Percentiles rank a stretch among this genome's conserved stretches.
Evolutionary conservation across 208 protist genomes (phyloP).

Genomic region (Acanthamoeba healyi): DNA sequence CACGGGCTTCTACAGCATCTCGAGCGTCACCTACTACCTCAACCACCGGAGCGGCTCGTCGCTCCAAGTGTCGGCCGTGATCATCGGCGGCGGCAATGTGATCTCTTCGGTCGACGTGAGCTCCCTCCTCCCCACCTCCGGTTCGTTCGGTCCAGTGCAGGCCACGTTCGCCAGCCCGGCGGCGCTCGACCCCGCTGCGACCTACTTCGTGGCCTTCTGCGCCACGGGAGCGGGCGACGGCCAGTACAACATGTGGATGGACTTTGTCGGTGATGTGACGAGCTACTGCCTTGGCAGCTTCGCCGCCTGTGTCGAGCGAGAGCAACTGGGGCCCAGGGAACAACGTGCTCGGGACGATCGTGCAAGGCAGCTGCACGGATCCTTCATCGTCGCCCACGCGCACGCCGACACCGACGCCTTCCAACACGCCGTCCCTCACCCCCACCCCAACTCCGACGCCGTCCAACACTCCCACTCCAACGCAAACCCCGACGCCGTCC

Average conservation of each 20-base stretch:
- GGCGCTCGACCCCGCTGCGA: background rate
- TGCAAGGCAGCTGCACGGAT: background rate
- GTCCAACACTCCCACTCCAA: too few relatives aligned
- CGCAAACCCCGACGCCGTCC: too few relatives aligned
- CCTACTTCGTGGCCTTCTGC: background rate
- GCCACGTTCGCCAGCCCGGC: background rate
- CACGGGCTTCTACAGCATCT: background rate
- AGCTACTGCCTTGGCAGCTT: background rate
- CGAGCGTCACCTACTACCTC: background rate
- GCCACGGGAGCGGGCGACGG: background rate
- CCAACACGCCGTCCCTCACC: too few relatives aligned
- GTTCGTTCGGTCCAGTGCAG: background rate
- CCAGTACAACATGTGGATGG: background rate
- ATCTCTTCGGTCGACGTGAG: background rate
- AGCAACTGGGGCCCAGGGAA: background rate
- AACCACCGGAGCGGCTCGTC: background rate
- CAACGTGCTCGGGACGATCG: background rate
- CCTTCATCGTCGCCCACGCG: too few relatives aligned
- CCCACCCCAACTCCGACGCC: too few relatives aligned
- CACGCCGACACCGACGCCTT: too few relatives aligned
- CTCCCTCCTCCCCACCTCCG: background rate
- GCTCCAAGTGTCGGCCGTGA: background rate
- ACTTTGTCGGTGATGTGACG: too few relatives aligned
- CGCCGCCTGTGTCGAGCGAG: background rate
- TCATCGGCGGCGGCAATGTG: background rate